Percentiles rank a stretch among this genome's conserved stretches.
Evolutionary conservation across 2,329 filamentous ascomycete genomes (phyloP).

Genomic region (Aspergillus sp.): DNA sequence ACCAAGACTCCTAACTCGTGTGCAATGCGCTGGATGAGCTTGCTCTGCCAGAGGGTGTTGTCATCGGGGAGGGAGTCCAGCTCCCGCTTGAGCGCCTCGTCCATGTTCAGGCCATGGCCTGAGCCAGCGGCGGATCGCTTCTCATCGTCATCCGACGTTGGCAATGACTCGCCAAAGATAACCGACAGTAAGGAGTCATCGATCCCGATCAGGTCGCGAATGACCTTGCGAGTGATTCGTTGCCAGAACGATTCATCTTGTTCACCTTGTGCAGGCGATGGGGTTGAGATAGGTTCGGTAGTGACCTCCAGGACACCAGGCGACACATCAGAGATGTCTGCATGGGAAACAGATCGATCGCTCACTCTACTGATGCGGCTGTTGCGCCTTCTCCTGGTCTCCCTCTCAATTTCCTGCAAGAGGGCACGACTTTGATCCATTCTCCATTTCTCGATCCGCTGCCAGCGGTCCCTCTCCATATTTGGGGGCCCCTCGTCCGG

Average conservation of each 20-base stretch:
- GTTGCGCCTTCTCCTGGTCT: slow-evolving; percentile 66
- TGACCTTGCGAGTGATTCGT: slow-evolving; percentile 78
- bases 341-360: slow-evolving; percentile 12
- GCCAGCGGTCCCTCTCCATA: slow-evolving; percentile 71
- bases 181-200: slow-evolving; percentile 82
- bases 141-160: slow-evolving; percentile 40
- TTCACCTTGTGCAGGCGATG: slow-evolving; percentile 37
- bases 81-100: slow-evolving; percentile 32
- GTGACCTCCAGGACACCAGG: slow-evolving; percentile 48
- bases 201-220: slow-evolving; percentile 85
- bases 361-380: slow-evolving; percentile 26
- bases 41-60: slow-evolving; percentile 53
- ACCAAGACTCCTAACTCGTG: slow-evolving; percentile 82
- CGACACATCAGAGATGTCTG: slow-evolving; percentile 17
- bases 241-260: slow-evolving; percentile 72
- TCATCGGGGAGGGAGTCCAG: slow-evolving; percentile 24
- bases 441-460: slow-evolving; percentile 87
- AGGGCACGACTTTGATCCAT: slow-evolving; percentile 84
- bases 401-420: slow-evolving; percentile 83
- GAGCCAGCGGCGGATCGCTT: slow-evolving; percentile 13
- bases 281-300: slow-evolving; percentile 48
- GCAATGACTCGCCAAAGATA: slow-evolving; percentile 78
- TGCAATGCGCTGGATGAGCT: slow-evolving; percentile 79
- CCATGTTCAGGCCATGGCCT: slow-evolving; percentile 36
- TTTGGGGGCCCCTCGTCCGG: slow-evolving; percentile 56